Evolutionary conservation across 148 eudicot species (phyloP).

Genomic region (Persicaria tinctoria): DNA sequence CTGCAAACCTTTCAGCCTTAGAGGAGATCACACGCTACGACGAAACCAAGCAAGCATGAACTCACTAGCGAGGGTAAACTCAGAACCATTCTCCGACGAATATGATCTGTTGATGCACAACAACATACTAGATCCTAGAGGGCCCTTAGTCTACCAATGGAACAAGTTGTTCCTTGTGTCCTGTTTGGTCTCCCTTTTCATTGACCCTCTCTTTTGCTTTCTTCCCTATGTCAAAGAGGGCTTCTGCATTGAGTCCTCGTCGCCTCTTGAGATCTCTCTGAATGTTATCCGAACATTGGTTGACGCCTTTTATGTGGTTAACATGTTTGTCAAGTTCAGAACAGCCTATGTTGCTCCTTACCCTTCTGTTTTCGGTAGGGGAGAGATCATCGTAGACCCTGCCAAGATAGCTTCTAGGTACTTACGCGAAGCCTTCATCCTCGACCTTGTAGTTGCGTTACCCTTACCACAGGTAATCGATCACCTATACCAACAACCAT

Average conservation of each 20-base stretch:
- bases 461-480: slow-evolving; percentile 28
- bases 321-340: slow-evolving; percentile 31
- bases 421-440: slow-evolving; percentile 25
- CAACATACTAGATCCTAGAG: slow-evolving; percentile 26
- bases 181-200: slow-evolving; percentile 37
- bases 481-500: too few relatives aligned
- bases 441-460: slow-evolving; percentile 39
- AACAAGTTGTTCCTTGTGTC: slow-evolving; percentile 27
- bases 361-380: slow-evolving; percentile 37
- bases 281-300: slow-evolving; percentile 31
- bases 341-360: slow-evolving; percentile 37
- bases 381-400: slow-evolving; percentile 33
- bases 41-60: too few relatives aligned
- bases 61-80: too few relatives aligned
- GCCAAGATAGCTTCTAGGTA: slow-evolving; percentile 28
- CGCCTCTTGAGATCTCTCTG: slow-evolving; percentile 30
- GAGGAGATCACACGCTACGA: too few relatives aligned
- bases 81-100: neutral
- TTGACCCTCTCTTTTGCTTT: slow-evolving; percentile 52
- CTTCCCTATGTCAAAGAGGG: slow-evolving; percentile 23
- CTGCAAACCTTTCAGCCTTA: neutral
- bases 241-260: slow-evolving; percentile 32
- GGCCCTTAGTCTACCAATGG: slow-evolving; percentile 26
- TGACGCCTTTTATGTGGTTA: slow-evolving; percentile 37
- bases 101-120: neutral